Evolutionary conservation across 768 basidiomycete genomes (phyloP).

Genomic region (Mycena metata): DNA sequence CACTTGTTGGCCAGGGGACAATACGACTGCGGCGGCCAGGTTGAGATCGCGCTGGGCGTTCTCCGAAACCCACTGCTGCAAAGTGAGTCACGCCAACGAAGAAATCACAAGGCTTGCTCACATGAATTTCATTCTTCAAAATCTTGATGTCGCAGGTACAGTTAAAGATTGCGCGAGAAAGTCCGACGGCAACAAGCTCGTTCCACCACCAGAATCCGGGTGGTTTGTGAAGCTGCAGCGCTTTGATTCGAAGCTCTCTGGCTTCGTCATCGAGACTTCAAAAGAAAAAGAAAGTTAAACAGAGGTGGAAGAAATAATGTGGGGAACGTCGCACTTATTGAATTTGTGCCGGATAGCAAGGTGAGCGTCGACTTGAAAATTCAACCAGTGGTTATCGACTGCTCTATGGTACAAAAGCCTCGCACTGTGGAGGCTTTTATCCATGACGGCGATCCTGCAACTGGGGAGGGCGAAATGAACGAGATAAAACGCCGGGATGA

Average conservation of each 20-base stretch:
- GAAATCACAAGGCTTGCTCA: background rate
- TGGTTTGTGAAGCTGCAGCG: background rate
- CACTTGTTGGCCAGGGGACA: background rate
- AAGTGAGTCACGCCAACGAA: background rate
- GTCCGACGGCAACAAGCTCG: background rate
- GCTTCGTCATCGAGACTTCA: conserved; percentile 1
- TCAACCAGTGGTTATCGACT: background rate
- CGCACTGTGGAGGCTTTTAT: background rate
- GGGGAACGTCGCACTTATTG: background rate
- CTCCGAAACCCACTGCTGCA: background rate
- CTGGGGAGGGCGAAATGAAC: background rate
- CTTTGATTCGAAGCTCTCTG: background rate
- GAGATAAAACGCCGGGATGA: background rate
- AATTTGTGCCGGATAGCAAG: background rate
- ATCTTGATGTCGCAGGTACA: background rate
- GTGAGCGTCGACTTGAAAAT: conserved; percentile 1
- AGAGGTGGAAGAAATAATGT: background rate
- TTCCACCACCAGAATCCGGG: conserved; percentile 13
- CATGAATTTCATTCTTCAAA: conserved; percentile 9
- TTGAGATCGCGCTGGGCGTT: background rate
- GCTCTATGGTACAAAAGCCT: background rate
- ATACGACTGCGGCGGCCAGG: background rate
- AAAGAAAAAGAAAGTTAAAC: background rate
- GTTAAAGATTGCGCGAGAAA: background rate
- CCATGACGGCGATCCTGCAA: background rate